Conservation (phyloP, 2,329 filamentous ascomycete genomes). For the Fusarium brachygibbosum region DNA sequence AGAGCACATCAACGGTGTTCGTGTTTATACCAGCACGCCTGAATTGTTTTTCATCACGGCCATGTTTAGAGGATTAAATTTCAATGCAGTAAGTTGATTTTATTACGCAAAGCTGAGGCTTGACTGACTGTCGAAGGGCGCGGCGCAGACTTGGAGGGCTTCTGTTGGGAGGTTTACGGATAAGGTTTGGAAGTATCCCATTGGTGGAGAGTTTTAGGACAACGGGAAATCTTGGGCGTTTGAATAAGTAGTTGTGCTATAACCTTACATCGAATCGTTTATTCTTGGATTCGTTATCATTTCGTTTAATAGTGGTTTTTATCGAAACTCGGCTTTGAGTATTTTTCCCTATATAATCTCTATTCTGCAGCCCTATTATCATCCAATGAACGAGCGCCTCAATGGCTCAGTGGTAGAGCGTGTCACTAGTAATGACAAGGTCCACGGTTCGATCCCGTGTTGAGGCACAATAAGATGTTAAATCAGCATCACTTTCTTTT, state of each 20-base stretch:
- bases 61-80: constrained; percentile 24
- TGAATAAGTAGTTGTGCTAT: not conserved
- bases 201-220: constrained; percentile 32
- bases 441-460: constrained; percentile 33
- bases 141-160: constrained; percentile 33
- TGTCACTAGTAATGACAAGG: constrained; percentile 38
- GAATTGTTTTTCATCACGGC: constrained; percentile 28
- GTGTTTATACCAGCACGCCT: constrained; percentile 17
- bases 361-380: too few relatives aligned
- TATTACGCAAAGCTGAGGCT: too few relatives aligned
- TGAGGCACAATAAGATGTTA: not conserved
- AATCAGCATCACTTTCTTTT: rapidly evolving
- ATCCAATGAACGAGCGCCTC: constrained; percentile 16
- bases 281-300: too few relatives aligned
- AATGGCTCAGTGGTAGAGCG: constrained; percentile 36
- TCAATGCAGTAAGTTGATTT: constrained; percentile 26
- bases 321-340: too few relatives aligned
- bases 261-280: not conserved
- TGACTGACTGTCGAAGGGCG: not conserved
- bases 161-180: constrained; percentile 32
- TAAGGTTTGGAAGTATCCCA: constrained; percentile 27
- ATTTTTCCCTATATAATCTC: too few relatives aligned
- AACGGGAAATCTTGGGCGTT: not conserved
- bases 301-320: too few relatives aligned
- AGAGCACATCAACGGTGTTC: constrained; percentile 12